Conservation (phyloP, 2,329 filamentous ascomycete genomes). For the Aspergillus jensenii region DNA sequence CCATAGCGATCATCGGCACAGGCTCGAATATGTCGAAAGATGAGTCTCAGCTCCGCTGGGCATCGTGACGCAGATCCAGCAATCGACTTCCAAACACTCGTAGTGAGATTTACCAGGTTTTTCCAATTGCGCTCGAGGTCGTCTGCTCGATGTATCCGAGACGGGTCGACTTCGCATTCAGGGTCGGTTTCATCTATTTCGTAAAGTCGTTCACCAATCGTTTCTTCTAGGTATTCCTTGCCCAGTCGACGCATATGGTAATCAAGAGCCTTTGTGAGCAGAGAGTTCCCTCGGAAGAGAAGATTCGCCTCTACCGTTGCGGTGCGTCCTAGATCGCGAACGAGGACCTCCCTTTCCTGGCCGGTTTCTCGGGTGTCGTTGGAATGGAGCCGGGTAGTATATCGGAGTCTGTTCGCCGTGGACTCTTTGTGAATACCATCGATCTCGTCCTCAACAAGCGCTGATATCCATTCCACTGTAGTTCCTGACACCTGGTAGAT, state of each 20-base stretch:
- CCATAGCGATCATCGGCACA: slow-evolving; percentile 94
- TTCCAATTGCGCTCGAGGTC: slow-evolving; percentile 84
- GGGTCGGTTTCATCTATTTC: slow-evolving; percentile 90
- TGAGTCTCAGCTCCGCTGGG: slow-evolving; percentile 76
- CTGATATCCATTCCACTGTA: slow-evolving; percentile 85
- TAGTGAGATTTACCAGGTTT: slow-evolving; percentile 72
- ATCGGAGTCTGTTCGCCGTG: slow-evolving; percentile 62
- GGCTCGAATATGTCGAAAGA: slow-evolving; percentile 86
- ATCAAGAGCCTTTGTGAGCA: slow-evolving; percentile 90
- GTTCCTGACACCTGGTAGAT: slow-evolving; percentile 92
- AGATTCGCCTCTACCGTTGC: slow-evolving; percentile 82
- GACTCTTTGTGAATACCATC: slow-evolving; percentile 85
- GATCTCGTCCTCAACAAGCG: slow-evolving; percentile 93
- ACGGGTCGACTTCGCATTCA: slow-evolving; percentile 94
- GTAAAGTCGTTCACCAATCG: slow-evolving; percentile 77
- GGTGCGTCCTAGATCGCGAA: slow-evolving; percentile 64
- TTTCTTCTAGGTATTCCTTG: slow-evolving; percentile 87
- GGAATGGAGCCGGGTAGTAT: slow-evolving; percentile 64
- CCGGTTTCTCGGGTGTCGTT: slow-evolving; percentile 58
- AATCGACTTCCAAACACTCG: slow-evolving; percentile 83
- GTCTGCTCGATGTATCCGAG: slow-evolving; percentile 64
- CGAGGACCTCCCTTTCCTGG: slow-evolving; percentile 60
- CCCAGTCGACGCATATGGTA: slow-evolving; percentile 94
- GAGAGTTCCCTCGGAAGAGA: slow-evolving; percentile 89
- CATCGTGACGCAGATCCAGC: slow-evolving; percentile 70